Evolutionary conservation across 1,284 basidiomycete genomes (phyloP).

Genomic region (Melampsora americana): DNA sequence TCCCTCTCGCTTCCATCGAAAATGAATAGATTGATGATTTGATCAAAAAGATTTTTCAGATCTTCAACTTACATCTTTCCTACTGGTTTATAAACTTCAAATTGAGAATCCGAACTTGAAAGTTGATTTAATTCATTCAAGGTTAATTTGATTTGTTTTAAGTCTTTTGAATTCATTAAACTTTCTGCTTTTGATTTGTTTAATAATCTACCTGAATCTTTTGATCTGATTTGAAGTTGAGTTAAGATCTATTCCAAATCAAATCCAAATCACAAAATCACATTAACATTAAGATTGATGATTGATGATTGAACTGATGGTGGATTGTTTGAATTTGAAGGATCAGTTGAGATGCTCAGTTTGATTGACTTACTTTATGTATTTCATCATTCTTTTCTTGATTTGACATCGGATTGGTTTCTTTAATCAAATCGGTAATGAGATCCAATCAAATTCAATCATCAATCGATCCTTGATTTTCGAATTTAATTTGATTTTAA

Average conservation of each 20-base stretch:
- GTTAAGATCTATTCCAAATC: not conserved
- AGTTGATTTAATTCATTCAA: not conserved
- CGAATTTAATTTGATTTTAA: not conserved
- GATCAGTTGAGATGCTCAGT: not conserved
- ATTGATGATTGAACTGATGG: no score
- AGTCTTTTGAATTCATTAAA: no score
- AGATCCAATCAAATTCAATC: not conserved
- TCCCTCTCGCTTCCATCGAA: no score
- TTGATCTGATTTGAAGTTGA: constrained; percentile 33
- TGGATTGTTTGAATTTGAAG: no score
- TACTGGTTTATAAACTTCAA: no score
- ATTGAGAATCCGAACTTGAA: not conserved
- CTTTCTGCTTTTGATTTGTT: no score
- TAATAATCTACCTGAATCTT: constrained; percentile 15
- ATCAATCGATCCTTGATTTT: no score
- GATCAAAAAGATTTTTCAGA: no score
- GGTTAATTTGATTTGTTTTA: not conserved
- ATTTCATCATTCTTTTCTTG: constrained; percentile 13
- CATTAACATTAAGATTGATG: no score
- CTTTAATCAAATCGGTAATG: not conserved
- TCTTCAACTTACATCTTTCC: not conserved
- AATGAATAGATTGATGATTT: no score
- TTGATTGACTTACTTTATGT: not conserved
- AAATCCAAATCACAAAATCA: not conserved
- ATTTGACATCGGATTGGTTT: constrained; percentile 3